A percentile compares a stretch with the other conserved stretches of the same genome.
phyloP scores from a whole-genome alignment of 1,284 basidiomycete species.

The Apiotrichum veenhuisii region DNA sequence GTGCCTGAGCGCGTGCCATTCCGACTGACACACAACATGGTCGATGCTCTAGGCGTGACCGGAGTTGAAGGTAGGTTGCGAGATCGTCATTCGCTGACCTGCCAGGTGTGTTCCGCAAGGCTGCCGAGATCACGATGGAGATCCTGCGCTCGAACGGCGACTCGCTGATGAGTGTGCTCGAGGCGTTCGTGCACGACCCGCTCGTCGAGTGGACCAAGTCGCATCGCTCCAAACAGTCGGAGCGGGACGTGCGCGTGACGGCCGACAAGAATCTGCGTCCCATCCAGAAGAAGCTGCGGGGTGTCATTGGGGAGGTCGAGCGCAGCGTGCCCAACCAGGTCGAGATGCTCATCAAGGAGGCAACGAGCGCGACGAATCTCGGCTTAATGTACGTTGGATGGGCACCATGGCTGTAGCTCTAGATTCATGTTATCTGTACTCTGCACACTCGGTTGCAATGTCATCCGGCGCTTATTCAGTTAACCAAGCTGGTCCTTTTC shows the following conservation, averaged over 20 bases:
- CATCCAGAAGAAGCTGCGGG: constrained; percentile 79
- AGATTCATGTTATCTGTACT: background rate
- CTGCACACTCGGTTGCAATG: background rate
- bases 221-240: constrained; percentile 27
- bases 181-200: constrained; percentile 97
- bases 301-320: constrained; percentile 57
- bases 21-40: constrained; percentile 88
- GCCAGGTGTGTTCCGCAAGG: constrained; percentile 81
- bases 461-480: too few relatives aligned
- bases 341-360: constrained; percentile 82
- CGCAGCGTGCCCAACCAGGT: constrained; percentile 77
- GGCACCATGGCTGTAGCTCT: constrained; percentile 65
- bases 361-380: constrained; percentile 68
- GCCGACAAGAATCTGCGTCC: constrained; percentile 71
- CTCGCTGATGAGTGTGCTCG: constrained; percentile 90
- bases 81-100: background rate
- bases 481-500: too few relatives aligned
- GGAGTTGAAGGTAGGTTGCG: constrained; percentile 73
- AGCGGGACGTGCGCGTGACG: constrained; percentile 54
- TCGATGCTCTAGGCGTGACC: constrained; percentile 89
- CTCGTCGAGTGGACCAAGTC: constrained; percentile 92
- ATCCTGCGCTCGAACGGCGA: constrained; percentile 88
- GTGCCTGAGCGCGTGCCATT: constrained; percentile 93
- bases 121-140: constrained; percentile 86
- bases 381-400: constrained; percentile 63